phyloP scores from a whole-genome alignment of 2,329 filamentous ascomycete genomes.

The Alternaria sp. region DNA sequence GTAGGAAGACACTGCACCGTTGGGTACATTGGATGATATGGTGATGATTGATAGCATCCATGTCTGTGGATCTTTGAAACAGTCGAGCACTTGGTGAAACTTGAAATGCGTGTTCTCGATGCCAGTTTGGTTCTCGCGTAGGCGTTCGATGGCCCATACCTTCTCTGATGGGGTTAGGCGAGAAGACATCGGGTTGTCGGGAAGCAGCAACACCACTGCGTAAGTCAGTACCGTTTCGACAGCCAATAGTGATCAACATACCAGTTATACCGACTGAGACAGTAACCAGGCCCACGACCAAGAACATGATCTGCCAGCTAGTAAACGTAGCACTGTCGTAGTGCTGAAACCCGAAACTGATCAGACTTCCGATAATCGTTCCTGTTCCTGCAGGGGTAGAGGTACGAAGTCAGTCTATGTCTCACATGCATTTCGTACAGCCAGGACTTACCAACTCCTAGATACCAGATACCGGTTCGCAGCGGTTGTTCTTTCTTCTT shows the following conservation, averaged over 20 bases:
- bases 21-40: slow-evolving; percentile 41
- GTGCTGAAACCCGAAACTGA: slow-evolving; percentile 67
- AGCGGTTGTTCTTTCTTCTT: slow-evolving; percentile 68
- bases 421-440: not conserved
- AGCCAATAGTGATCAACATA: not conserved
- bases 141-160: slow-evolving; percentile 46
- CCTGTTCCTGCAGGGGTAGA: slow-evolving; percentile 53
- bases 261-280: slow-evolving; percentile 37
- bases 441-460: slow-evolving; percentile 40
- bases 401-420: not conserved
- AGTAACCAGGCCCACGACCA: slow-evolving; percentile 59
- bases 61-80: slow-evolving; percentile 53
- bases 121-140: slow-evolving; percentile 57
- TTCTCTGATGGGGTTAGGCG: slow-evolving; percentile 26
- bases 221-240: not conserved
- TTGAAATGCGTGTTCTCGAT: slow-evolving; percentile 60
- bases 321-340: slow-evolving; percentile 57
- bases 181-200: slow-evolving; percentile 51
- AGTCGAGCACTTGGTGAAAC: slow-evolving; percentile 52
- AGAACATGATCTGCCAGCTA: slow-evolving; percentile 71
- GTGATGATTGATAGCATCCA: slow-evolving; percentile 46
- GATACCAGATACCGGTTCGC: slow-evolving; percentile 51
- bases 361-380: slow-evolving; percentile 63
- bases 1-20: slow-evolving; percentile 48
- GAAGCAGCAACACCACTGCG: slow-evolving; percentile 60